Conservation (phyloP, 139 green algal species). For the Chlorella sp. region DNA sequence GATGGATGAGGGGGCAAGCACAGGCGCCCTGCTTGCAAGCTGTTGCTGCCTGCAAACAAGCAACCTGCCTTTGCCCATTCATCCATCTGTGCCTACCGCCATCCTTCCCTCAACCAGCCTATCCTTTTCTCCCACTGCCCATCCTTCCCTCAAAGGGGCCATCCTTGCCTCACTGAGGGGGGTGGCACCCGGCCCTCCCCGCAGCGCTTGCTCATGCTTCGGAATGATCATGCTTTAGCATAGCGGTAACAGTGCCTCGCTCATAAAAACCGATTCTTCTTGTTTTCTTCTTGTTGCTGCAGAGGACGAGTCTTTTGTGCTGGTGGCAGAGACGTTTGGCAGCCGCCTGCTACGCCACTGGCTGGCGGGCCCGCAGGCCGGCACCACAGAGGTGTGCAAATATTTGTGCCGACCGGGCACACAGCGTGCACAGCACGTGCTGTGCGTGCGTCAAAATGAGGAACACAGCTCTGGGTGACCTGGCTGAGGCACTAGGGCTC, state of each 20-base stretch:
- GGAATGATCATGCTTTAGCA: too few species aligned
- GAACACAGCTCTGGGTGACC: background rate
- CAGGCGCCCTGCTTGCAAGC: background rate
- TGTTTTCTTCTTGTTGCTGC: background rate
- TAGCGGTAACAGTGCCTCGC: background rate
- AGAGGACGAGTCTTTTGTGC: constrained; percentile 65
- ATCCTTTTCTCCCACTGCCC: too few species aligned
- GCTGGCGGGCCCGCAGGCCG: constrained; percentile 66
- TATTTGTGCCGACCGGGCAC: background rate
- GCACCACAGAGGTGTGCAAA: constrained; percentile 1
- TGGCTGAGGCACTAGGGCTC: background rate
- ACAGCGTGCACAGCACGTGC: background rate
- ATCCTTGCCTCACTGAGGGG: too few species aligned
- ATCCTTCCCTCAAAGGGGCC: too few species aligned
- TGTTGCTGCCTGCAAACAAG: background rate
- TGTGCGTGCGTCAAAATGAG: background rate
- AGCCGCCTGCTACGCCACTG: constrained; percentile 57
- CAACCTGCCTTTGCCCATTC: background rate
- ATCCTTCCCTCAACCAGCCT: too few species aligned
- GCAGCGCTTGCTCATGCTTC: too few species aligned
- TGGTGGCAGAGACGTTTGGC: constrained; percentile 54
- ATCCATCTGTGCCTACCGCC: background rate
- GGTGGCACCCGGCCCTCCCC: too few species aligned
- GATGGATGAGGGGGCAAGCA: too few species aligned
- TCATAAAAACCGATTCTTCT: too few species aligned